Percentiles rank a stretch among this genome's conserved stretches.
Evolutionary conservation across 164 flowering plant genomes (phyloP).

Genomic region (Chimonanthus salicifolius): DNA sequence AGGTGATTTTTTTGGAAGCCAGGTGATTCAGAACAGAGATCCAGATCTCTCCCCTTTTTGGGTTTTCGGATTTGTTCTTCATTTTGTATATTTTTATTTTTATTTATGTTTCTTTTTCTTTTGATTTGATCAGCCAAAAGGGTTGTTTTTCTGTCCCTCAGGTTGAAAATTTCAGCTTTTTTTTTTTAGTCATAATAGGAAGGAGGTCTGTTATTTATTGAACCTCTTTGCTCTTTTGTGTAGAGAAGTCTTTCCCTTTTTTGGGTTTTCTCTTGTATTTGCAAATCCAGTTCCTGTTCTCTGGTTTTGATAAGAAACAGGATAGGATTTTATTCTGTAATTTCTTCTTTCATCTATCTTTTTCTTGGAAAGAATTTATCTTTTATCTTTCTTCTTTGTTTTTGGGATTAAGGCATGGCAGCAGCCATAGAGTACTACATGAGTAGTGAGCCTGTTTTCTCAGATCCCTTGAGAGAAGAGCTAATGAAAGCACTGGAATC

Average conservation of each 20-base stretch:
- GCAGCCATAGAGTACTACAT: conserved; percentile 51
- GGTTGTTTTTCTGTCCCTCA: conserved; percentile 61
- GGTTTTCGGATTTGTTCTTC: conserved; percentile 6
- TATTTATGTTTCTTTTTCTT: neutral
- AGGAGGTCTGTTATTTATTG: conserved; percentile 25
- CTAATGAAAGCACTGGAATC: conserved; percentile 92
- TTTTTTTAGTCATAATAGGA: neutral
- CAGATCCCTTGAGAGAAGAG: conserved; percentile 50
- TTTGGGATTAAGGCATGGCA: conserved; percentile 36
- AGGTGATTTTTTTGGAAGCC: conserved; percentile 25
- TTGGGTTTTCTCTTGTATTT: conserved; percentile 6
- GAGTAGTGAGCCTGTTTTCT: conserved; percentile 13
- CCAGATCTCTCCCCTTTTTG: conserved; percentile 24
- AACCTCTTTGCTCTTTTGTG: conserved; percentile 18
- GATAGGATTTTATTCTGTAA: conserved; percentile 16
- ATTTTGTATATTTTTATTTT: conserved; percentile 8
- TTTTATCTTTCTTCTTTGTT: neutral
- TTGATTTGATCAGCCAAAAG: conserved; percentile 30
- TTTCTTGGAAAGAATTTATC: conserved; percentile 2
- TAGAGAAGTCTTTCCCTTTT: conserved; percentile 9
- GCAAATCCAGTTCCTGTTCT: conserved; percentile 29
- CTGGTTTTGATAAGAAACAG: conserved; percentile 47
- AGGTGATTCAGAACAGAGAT: conserved; percentile 67
- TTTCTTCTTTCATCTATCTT: neutral
- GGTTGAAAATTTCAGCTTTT: conserved; percentile 12